Evolutionary conservation across 805 yeast species (phyloP).

Genomic region (Clavispora phyllophila): DNA sequence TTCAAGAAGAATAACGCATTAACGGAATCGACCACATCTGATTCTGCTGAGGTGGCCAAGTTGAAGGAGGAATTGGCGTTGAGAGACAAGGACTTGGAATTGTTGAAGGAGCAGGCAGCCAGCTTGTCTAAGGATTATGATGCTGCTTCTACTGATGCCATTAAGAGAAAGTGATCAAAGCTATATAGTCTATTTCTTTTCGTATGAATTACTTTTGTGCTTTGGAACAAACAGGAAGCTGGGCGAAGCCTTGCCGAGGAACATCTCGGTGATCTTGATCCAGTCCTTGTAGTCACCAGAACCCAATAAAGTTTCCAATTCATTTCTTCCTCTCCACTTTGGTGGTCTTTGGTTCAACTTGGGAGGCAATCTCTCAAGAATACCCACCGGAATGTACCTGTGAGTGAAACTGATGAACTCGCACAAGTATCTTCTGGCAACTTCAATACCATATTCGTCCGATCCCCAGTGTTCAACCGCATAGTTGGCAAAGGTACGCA

Average conservation of each 20-base stretch:
- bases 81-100: slow-evolving; percentile 60
- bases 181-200: background rate
- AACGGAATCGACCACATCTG: slow-evolving; percentile 13
- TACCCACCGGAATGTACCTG: slow-evolving; percentile 90
- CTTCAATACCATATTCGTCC: slow-evolving; percentile 88
- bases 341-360: slow-evolving; percentile 92
- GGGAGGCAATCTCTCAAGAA: slow-evolving; percentile 83
- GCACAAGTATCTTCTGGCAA: slow-evolving; percentile 85
- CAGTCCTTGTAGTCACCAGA: slow-evolving; percentile 85
- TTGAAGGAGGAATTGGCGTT: slow-evolving; percentile 44
- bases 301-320: slow-evolving; percentile 84
- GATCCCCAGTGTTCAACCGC: slow-evolving; percentile 98
- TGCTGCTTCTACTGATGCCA: slow-evolving; percentile 15
- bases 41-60: slow-evolving; percentile 35
- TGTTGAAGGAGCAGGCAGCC: slow-evolving; percentile 68
- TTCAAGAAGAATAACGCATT: slow-evolving; percentile 21
- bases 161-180: background rate
- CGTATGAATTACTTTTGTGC: slow-evolving; percentile 85
- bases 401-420: slow-evolving; percentile 93
- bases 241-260: slow-evolving; percentile 79
- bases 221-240: slow-evolving; percentile 81
- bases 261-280: slow-evolving; percentile 94
- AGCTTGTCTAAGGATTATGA: slow-evolving; percentile 64
- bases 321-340: slow-evolving; percentile 87
- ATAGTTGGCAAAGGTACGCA: slow-evolving; percentile 63